Conservation (phyloP, 768 basidiomycete genomes). For the Tulasnella sp. region DNA sequence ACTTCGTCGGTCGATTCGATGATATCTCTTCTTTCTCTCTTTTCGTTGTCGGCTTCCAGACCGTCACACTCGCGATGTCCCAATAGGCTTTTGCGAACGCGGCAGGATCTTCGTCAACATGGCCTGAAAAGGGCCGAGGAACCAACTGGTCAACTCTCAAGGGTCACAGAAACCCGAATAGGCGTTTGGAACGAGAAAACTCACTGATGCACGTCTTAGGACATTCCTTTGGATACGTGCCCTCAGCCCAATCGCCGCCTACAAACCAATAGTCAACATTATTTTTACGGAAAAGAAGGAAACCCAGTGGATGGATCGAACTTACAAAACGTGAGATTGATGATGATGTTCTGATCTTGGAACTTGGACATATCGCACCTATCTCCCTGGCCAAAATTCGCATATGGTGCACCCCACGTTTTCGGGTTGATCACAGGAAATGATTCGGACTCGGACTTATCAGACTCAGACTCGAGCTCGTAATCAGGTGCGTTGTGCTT, state of each 20-base stretch:
- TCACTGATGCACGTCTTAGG: constrained; percentile 19
- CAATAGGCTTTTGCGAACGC: constrained; percentile 58
- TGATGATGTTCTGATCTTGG: constrained; percentile 19
- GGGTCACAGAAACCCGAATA: background rate
- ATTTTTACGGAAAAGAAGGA: constrained; percentile 26
- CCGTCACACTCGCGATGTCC: constrained; percentile 50
- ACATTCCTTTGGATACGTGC: constrained; percentile 6
- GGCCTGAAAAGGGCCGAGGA: constrained; percentile 20
- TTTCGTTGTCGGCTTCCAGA: constrained; percentile 27
- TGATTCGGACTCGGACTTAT: no score
- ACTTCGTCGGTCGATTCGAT: no score
- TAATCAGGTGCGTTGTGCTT: no score
- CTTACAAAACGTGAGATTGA: constrained; percentile 22
- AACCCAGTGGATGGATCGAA: background rate
- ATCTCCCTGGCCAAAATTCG: constrained; percentile 23
- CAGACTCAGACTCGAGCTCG: no score
- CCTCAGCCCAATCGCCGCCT: constrained; percentile 17
- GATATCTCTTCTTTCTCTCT: no score
- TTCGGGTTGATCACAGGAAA: background rate
- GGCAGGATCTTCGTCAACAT: constrained; percentile 48
- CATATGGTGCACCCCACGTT: constrained; percentile 11
- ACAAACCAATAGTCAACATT: constrained; percentile 10
- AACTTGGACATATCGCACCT: constrained; percentile 28
- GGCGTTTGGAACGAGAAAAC: background rate
- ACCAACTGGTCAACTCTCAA: background rate